These are phyloP conservation scores for Lanmaoa rubissima DNA, from an alignment of 768 basidiomycete genomes.

Conservation along the genomic window DNA sequence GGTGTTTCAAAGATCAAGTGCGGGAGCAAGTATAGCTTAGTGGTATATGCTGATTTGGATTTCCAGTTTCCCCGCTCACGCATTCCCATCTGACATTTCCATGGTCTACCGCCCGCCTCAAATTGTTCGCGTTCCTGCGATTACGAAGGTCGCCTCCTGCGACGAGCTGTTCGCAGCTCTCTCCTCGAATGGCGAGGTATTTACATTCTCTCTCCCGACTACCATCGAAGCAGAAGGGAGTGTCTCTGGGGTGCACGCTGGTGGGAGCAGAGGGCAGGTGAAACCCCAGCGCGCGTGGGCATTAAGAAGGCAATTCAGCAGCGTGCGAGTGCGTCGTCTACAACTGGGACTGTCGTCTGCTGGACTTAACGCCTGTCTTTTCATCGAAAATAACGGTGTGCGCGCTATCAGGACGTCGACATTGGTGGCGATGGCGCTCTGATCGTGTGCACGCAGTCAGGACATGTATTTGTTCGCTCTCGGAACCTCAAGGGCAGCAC, in stretches of 20 bases:
- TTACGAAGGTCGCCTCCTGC: conserved; percentile 75
- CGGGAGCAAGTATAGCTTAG: conserved; percentile 15
- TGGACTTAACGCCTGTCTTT: background rate
- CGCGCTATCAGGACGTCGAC: conserved; percentile 68
- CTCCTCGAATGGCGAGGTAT: conserved; percentile 87
- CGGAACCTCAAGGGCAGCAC: conserved; percentile 40
- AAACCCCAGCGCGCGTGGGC: conserved; percentile 93
- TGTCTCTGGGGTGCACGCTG: background rate
- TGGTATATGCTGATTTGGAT: background rate
- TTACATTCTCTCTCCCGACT: conserved; percentile 61
- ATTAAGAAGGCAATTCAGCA: conserved; percentile 79
- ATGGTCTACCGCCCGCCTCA: conserved; percentile 78
- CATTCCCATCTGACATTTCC: conserved; percentile 72
- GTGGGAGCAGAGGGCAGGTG: conserved; percentile 33
- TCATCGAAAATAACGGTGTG: background rate
- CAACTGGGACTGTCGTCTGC: background rate
- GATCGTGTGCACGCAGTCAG: conserved; percentile 91
- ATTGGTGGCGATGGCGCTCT: conserved; percentile 84
- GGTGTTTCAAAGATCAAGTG: conserved; percentile 72
- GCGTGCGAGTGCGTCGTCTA: conserved; percentile 57
- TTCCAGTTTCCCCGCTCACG: conserved; percentile 68
- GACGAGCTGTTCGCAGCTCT: conserved; percentile 83
- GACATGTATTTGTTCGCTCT: conserved; percentile 86
- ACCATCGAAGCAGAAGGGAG: conserved; percentile 31
- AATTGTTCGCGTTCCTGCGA: conserved; percentile 62